Conservation (phyloP, 2,329 filamentous ascomycete species). For the Chaetomiaceae sp. region DNA sequence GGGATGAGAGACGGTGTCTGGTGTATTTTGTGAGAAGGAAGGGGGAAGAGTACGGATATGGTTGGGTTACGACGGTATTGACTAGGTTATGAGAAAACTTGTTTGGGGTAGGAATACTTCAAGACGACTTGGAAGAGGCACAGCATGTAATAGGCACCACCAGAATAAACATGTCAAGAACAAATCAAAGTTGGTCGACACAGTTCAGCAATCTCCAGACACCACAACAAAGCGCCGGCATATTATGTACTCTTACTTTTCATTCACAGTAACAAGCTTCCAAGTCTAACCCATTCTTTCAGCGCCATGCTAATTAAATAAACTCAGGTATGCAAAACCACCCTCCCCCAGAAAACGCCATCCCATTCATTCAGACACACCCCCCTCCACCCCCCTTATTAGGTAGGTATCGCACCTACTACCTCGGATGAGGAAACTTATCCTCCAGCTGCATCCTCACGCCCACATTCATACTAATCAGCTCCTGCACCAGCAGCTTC, state of each 20-base stretch:
- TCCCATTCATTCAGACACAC: neutral
- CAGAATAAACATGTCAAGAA: too few species aligned
- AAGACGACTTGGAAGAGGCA: too few species aligned
- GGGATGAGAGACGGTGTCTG: neutral
- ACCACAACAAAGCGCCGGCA: too few species aligned
- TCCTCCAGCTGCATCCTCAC: slow-evolving; percentile 87
- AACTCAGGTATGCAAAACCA: neutral
- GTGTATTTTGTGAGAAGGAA: too few species aligned
- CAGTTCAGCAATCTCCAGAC: too few species aligned
- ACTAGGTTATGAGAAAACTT: neutral
- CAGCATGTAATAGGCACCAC: neutral
- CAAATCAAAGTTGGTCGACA: too few species aligned
- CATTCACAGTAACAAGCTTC: too few species aligned
- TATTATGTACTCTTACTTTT: too few species aligned
- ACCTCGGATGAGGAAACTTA: slow-evolving; percentile 71
- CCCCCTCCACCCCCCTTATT: neutral
- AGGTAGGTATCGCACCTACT: slow-evolving; percentile 6
- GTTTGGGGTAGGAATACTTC: neutral
- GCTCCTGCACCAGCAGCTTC: slow-evolving; percentile 90
- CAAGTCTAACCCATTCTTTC: neutral
- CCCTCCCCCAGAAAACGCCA: neutral
- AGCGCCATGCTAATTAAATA: slow-evolving; percentile 9
- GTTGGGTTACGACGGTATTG: neutral
- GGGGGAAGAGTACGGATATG: neutral
- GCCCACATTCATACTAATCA: slow-evolving; percentile 98